These are phyloP conservation scores for Pichia sp. DNA, from an alignment of 1,139 yeast species.

Conservation along the genomic window DNA sequence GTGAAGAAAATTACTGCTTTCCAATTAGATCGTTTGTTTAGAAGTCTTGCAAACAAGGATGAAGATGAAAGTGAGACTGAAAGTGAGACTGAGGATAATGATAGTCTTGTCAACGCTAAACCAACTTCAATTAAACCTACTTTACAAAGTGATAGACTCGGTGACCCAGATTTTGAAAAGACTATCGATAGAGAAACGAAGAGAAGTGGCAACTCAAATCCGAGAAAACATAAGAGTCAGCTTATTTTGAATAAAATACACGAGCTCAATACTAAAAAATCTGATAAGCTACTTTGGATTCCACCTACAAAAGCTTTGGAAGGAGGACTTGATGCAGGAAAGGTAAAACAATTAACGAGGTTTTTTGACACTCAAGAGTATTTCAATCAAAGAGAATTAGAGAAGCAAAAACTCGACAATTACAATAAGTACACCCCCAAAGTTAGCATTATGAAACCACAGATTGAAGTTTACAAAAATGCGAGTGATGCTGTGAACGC, in stretches of 20 bases:
- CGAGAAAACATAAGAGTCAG: slow-evolving; percentile 22
- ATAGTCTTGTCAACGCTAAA: neutral
- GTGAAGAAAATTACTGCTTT: slow-evolving; percentile 86
- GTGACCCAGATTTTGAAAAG: neutral
- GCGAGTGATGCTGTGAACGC: slow-evolving; percentile 75
- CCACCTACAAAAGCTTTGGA: slow-evolving; percentile 7
- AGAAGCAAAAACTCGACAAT: slow-evolving; percentile 53
- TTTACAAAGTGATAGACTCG: slow-evolving; percentile 12
- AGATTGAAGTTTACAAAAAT: slow-evolving; percentile 85
- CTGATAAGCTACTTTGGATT: slow-evolving; percentile 14
- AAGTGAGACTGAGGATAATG: slow-evolving; percentile 11
- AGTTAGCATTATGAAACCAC: slow-evolving; percentile 73
- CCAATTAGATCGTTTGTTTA: slow-evolving; percentile 73
- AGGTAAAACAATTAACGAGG: slow-evolving; percentile 60
- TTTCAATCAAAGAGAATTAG: slow-evolving; percentile 77
- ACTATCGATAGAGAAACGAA: slow-evolving; percentile 1
- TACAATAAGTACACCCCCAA: slow-evolving; percentile 72
- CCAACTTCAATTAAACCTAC: neutral
- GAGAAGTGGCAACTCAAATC: slow-evolving; percentile 5
- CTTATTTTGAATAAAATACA: slow-evolving; percentile 26
- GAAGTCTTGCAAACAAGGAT: slow-evolving; percentile 20
- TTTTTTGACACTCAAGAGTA: slow-evolving; percentile 81
- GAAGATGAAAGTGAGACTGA: slow-evolving; percentile 17
- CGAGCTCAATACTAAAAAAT: slow-evolving; percentile 21
- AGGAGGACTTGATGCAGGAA: slow-evolving; percentile 30